Base-by-base conservation (phyloP, 495 filamentous ascomycete species). In the Penicillium macrosclerotiorum region DNA sequence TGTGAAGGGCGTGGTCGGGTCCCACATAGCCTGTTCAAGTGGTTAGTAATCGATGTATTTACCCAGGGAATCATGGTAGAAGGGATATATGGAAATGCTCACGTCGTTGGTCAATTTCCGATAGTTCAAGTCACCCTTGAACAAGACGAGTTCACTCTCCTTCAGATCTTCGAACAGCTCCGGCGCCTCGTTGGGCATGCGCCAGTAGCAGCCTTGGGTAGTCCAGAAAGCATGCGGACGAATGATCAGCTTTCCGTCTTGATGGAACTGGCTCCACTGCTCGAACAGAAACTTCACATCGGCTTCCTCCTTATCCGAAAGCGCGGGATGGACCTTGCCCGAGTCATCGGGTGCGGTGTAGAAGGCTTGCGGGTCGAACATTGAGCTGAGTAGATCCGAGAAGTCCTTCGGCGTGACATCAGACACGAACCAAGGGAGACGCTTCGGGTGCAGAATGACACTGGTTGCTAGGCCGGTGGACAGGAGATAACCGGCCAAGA, bases 111-210 rank as follows among this genome's bases (percentile, higher is more conserved):
- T 86, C 43, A 98, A 60, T 60, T 98, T 98, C 25, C 93, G 73
- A 57, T 97, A 97, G 58, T 98, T 97, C 54, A 97, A 60, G 68
- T 98, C 93, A 6, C 93, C 93, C 72, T 98, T 98, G 73, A 96
- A 95, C 17, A 97, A 79, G 1, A 95, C 89, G n/a, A 97, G 72
- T 62, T 95, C 90, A 48, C 83, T 85, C 49, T 81, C 68, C 69
- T 89, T 80, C n/a, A 97, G 65, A 55, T 96, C 91, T 5, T 87
- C 78, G 40, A 80, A 79, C 24, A 97, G 66, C 12, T 75, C 72
- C n/a, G 79, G 74, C 1, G 79, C 88, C 24, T 73, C 71, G 5
- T 72, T 67, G 0, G 90, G 89, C 37, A 98, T 62, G 29, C 90
- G 78, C 92, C 93, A 96, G 68, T 83, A 98, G 43, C 84, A 83